A percentile compares a stretch with the other conserved stretches of the same genome.
phyloP scores from a whole-genome alignment of 352 stramenopile species.

The Pythium phragmitis region DNA sequence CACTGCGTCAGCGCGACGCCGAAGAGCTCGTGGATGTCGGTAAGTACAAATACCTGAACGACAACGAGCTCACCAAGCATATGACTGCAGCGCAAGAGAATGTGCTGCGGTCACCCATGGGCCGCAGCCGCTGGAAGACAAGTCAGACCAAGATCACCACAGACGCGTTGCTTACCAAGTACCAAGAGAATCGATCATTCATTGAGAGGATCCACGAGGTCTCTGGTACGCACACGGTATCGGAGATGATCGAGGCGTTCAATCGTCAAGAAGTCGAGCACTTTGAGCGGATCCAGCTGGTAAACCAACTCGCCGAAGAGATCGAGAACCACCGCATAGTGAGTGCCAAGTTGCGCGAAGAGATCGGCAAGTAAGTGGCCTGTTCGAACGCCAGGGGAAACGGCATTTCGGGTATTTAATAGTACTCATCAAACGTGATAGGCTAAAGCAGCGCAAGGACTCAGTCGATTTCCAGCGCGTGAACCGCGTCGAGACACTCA shows the following conservation, averaged over 20 bases:
- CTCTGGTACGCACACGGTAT: conserved; percentile 71
- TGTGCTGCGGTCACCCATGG: conserved; percentile 47
- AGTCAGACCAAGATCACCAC: conserved; percentile 64
- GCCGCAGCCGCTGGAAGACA: conserved; percentile 66
- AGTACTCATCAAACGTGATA: conserved; percentile 19
- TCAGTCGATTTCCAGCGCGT: conserved; percentile 75
- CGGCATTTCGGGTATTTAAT: not conserved
- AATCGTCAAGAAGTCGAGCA: conserved; percentile 82
- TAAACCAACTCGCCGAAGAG: conserved; percentile 80
- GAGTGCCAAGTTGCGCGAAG: conserved; percentile 68
- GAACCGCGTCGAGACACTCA: conserved; percentile 72
- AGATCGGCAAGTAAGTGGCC: conserved; percentile 68
- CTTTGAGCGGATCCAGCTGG: conserved; percentile 80
- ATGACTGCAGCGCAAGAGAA: conserved; percentile 52
- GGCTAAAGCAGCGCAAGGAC: conserved; percentile 81
- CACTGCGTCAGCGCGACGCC: conserved; percentile 49
- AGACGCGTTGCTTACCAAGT: conserved; percentile 67
- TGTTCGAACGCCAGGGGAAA: not conserved
- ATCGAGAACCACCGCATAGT: conserved; percentile 75
- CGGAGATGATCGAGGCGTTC: conserved; percentile 84
- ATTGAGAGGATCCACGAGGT: conserved; percentile 86
- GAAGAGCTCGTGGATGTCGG: conserved; percentile 52
- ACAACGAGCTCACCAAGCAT: conserved; percentile 71
- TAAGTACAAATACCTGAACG: conserved; percentile 68
- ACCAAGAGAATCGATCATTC: conserved; percentile 76